Evolutionary conservation across 306 rosid genomes (phyloP), one percentile per base, ranked within the genome.

Genomic region (Boehmeria nivea): DNA sequence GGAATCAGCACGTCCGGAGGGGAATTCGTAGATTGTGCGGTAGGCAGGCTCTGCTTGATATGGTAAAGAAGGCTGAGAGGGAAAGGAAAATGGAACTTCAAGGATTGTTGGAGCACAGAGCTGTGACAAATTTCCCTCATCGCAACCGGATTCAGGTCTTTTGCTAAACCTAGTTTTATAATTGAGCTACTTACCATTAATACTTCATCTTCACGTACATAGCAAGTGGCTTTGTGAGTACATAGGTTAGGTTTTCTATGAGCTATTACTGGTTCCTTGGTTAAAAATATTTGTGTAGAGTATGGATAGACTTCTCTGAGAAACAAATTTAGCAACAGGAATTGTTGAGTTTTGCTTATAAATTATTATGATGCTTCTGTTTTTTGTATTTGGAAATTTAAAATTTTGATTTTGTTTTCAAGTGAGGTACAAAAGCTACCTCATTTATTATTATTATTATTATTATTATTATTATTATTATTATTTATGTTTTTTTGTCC

Each of bases 81-180:
- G 94, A 85, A 64, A 87, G 99, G 56, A 85, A 79, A 58, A 60
- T 70, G 42, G 96, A 93, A 67, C 77, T 85, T 75, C 86, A 81
- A 65, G 83, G 64, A 38, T 77, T 93, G 75, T 71, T 69, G 52
- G 84, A 81, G 69, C 88, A 66, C 43, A 80, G 66, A 39, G 80
- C 83, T 3, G 99, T 93, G 57, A 82, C 99, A 27, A 79, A 74
- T 65, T 93, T 93, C 46, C 74, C 94, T 70, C 99, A 93, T 69
- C 96, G 96, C 64, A 87, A 93, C 69, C 95, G 99, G 64, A 93
- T 93, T 67, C 99, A 91, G 96, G 99, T 91, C 71, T 37, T 71
- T 53, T 67, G 49, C 49, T 47, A 23, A 8, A 19, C 61, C 18
- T 34, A 28, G 54, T 59, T 46, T 43, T 24, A 24, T 37, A 52